These are phyloP conservation scores for Mucor circinelloides DNA, from an alignment of 371 early-diverging fungal species.

Conservation along the genomic window DNA sequence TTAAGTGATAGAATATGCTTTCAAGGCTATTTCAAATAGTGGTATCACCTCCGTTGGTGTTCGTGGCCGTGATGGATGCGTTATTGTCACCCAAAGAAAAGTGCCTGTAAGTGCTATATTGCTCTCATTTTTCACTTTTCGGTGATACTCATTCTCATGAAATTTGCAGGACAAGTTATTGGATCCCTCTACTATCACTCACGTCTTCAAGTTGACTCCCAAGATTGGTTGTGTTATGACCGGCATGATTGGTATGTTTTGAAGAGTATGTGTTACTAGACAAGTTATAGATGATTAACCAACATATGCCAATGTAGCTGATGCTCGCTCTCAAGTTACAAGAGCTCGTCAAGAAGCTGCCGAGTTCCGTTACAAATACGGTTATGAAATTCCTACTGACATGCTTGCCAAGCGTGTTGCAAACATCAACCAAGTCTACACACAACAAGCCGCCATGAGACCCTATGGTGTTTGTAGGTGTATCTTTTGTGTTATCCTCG, in stretches of 20 bases:
- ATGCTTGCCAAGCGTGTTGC: slow-evolving; percentile 97
- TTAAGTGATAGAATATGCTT: slow-evolving; percentile 89
- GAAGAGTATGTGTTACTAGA: background rate
- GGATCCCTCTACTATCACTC: slow-evolving; percentile 93
- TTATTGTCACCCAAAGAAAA: slow-evolving; percentile 95
- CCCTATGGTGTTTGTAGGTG: slow-evolving; percentile 94
- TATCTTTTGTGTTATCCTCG: background rate
- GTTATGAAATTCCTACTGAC: slow-evolving; percentile 96
- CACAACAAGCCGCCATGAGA: slow-evolving; percentile 98
- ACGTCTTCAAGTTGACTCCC: slow-evolving; percentile 91
- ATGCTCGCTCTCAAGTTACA: slow-evolving; percentile 91
- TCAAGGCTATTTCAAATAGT: slow-evolving; percentile 97
- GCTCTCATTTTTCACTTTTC: background rate
- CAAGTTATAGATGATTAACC: background rate
- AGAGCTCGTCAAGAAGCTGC: slow-evolving; percentile 96
- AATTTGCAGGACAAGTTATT: slow-evolving; percentile 86
- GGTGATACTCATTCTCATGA: background rate
- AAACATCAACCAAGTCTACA: slow-evolving; percentile 97
- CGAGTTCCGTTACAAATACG: slow-evolving; percentile 97
- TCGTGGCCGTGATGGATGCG: slow-evolving; percentile 91
- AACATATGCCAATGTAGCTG: slow-evolving; percentile 61
- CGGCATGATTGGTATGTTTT: slow-evolving; percentile 78
- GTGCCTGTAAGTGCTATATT: slow-evolving; percentile 79
- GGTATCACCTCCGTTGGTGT: slow-evolving; percentile 95
- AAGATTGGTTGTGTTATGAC: slow-evolving; percentile 98